Conservation (phyloP, 768 basidiomycete genomes). For the Tubosaeta brunneosetosa region DNA sequence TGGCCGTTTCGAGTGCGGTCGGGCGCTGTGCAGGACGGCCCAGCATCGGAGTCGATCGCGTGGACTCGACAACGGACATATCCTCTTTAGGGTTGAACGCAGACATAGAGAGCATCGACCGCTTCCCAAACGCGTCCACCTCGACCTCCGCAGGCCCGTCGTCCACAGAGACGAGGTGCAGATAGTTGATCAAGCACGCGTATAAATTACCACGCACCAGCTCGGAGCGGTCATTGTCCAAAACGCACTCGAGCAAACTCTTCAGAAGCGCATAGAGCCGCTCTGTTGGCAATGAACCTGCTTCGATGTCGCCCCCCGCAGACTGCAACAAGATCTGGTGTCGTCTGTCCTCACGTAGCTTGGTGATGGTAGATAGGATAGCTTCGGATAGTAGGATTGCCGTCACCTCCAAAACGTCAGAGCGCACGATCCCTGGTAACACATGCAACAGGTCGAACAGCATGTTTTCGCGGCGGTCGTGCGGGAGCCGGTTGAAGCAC, state of each 20-base stretch:
- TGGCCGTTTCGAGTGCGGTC: conserved; percentile 56
- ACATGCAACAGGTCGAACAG: conserved; percentile 87
- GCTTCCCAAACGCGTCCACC: conserved; percentile 21
- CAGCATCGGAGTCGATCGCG: conserved; percentile 16
- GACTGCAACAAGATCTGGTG: conserved; percentile 67
- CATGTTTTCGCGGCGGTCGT: conserved; percentile 81
- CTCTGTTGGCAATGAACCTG: conserved; percentile 73
- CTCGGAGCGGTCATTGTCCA: conserved; percentile 75
- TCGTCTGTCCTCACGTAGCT: conserved; percentile 78
- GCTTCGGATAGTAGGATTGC: conserved; percentile 82
- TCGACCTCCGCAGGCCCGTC: conserved; percentile 15
- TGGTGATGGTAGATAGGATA: conserved; percentile 77
- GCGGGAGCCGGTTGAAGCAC: conserved; percentile 78
- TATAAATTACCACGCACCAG: conserved; percentile 94
- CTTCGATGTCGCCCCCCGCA: conserved; percentile 55
- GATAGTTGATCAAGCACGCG: conserved; percentile 82
- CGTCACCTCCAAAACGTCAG: conserved; percentile 64
- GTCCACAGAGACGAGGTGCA: conserved; percentile 53
- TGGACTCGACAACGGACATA: conserved; percentile 31
- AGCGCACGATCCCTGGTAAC: conserved; percentile 66
- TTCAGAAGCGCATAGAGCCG: conserved; percentile 71
- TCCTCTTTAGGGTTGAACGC: conserved; percentile 37
- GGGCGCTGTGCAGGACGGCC: not conserved
- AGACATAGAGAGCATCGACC: conserved; percentile 33
- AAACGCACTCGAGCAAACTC: conserved; percentile 66